Percentiles rank a stretch among this genome's conserved stretches.
phyloP scores from a whole-genome alignment of 2,329 filamentous ascomycete species.

The Exophiala oligosperma region DNA sequence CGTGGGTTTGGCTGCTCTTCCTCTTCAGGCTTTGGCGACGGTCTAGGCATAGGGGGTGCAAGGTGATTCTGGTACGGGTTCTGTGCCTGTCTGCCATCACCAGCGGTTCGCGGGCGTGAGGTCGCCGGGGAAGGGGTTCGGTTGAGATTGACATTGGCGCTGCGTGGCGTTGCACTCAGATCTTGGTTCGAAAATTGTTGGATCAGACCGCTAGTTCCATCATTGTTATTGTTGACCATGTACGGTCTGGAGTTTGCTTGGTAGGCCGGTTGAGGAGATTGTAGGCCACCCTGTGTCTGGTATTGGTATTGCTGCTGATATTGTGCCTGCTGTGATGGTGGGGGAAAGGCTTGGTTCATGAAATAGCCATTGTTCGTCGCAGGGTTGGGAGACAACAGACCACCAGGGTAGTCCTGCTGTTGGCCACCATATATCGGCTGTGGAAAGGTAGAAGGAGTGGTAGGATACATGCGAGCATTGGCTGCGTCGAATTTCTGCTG shows the following conservation, averaged over 20 bases:
- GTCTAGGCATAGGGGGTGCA: conserved; percentile 66
- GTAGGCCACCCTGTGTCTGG: conserved; percentile 54
- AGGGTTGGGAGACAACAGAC: conserved; percentile 40
- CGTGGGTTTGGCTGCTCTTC: conserved; percentile 80
- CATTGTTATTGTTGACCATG: conserved; percentile 61
- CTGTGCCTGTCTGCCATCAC: conserved; percentile 60
- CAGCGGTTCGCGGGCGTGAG: conserved; percentile 76
- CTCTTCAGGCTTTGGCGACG: conserved; percentile 59
- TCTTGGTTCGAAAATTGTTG: conserved; percentile 98
- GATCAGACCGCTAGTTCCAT: conserved; percentile 85
- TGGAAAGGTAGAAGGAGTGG: conserved; percentile 93
- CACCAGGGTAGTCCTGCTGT: conserved; percentile 61
- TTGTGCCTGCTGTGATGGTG: conserved; percentile 52
- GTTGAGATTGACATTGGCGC: conserved; percentile 66
- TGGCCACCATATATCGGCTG: conserved; percentile 75
- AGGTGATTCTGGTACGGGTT: conserved; percentile 62
- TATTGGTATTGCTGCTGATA: conserved; percentile 55
- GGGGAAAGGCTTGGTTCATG: conserved; percentile 58
- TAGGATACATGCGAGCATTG: conserved; percentile 72
- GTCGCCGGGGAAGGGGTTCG: conserved; percentile 65
- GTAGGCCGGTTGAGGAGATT: conserved; percentile 57
- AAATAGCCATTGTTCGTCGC: conserved; percentile 58
- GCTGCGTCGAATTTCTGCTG: conserved; percentile 62
- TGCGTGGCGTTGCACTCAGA: conserved; percentile 69
- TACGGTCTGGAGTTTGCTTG: conserved; percentile 39